A percentile compares a stretch with the other conserved stretches of the same genome.
These are phyloP conservation scores for Apiotrichum gamsii DNA, from an alignment of 1,284 basidiomycete species.

Conservation along the genomic window DNA sequence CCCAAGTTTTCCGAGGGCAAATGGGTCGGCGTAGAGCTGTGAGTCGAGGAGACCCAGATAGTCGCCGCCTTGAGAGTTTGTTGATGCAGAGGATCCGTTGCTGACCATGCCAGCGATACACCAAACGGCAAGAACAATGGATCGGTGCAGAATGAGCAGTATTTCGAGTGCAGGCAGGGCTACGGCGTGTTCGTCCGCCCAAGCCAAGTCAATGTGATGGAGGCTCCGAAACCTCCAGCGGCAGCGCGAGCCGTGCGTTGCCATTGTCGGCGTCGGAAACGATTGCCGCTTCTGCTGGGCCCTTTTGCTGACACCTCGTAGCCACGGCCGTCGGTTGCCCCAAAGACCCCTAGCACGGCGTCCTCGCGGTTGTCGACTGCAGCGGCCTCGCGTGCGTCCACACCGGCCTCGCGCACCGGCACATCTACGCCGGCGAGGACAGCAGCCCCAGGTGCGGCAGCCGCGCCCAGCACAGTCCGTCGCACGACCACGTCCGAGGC, in stretches of 20 bases:
- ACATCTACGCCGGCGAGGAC: neutral
- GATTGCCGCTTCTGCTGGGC: too few relatives aligned
- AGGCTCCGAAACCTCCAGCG: slow-evolving; percentile 14
- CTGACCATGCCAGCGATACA: slow-evolving; percentile 46
- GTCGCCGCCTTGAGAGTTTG: too few relatives aligned
- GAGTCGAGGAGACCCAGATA: slow-evolving; percentile 23
- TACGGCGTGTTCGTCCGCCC: slow-evolving; percentile 88
- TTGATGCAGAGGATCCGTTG: too few relatives aligned
- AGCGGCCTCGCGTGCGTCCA: neutral
- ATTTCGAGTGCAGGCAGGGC: slow-evolving; percentile 72
- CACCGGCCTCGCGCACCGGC: neutral
- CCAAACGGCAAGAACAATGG: slow-evolving; percentile 94
- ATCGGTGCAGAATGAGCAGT: slow-evolving; percentile 69
- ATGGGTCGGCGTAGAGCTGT: slow-evolving; percentile 92
- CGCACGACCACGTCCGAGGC: neutral
- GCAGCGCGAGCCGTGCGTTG: slow-evolving; percentile 4
- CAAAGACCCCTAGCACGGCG: neutral
- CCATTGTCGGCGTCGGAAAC: too few relatives aligned
- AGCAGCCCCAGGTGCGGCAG: neutral
- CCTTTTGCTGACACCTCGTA: too few relatives aligned
- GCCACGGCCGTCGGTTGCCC: neutral
- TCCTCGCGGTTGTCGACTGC: neutral
- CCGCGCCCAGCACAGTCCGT: too few relatives aligned
- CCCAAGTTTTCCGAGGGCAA: slow-evolving; percentile 79
- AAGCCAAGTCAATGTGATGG: slow-evolving; percentile 68